Evolutionary conservation across 2,329 filamentous ascomycete genomes (phyloP).

Genomic region (Pseudocercospora musae): DNA sequence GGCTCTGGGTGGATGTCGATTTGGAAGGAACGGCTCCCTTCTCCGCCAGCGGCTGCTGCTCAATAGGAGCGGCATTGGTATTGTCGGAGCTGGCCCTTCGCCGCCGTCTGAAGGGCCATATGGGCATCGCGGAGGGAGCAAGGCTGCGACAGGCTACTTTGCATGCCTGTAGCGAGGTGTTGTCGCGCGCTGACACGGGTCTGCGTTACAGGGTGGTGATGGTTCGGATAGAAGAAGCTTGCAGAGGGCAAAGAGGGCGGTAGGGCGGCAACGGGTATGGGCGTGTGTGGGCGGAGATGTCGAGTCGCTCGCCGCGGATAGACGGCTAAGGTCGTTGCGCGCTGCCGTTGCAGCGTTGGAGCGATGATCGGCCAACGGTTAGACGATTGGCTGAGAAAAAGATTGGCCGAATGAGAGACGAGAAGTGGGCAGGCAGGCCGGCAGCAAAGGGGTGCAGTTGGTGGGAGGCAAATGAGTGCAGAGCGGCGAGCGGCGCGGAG

Average conservation of each 20-base stretch:
- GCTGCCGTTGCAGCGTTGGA: background rate
- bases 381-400: slow-evolving; percentile 10
- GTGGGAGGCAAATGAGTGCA: background rate
- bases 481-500: too few relatives aligned
- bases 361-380: background rate
- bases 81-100: slow-evolving; percentile 38
- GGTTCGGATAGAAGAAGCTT: background rate
- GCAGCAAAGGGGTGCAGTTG: background rate
- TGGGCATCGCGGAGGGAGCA: slow-evolving; percentile 56
- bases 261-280: too few relatives aligned
- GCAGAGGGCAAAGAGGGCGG: background rate
- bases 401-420: slow-evolving; percentile 14
- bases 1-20: slow-evolving; percentile 6
- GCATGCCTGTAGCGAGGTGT: slow-evolving; percentile 17
- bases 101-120: slow-evolving; percentile 80
- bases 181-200: background rate
- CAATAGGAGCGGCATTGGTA: slow-evolving; percentile 7
- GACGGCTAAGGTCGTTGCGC: background rate
- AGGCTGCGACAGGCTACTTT: background rate
- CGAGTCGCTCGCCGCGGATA: slow-evolving; percentile 1
- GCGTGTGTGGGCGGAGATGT: background rate
- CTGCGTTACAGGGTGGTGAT: background rate
- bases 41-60: slow-evolving; percentile 48
- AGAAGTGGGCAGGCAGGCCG: too few relatives aligned
- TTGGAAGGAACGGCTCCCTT: slow-evolving; percentile 39